These are phyloP conservation scores for Zygoascus hellenicus DNA, from an alignment of 1,139 yeast species.

Conservation along the genomic window DNA sequence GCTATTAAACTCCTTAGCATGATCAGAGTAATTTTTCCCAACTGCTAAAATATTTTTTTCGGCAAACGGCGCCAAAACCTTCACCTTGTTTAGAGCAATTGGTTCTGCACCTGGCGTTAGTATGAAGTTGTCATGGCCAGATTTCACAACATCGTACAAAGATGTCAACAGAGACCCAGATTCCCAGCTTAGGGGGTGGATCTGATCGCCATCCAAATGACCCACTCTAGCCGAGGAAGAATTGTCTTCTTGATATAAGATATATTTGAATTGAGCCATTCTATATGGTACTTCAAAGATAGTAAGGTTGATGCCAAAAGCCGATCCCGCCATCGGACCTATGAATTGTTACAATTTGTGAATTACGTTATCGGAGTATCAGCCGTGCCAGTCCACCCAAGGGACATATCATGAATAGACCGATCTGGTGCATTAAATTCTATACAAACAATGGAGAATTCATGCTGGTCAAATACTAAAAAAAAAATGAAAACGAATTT, in stretches of 20 bases:
- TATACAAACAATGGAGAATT: too few relatives aligned
- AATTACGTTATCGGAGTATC: too few relatives aligned
- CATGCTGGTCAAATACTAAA: too few relatives aligned
- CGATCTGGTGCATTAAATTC: too few relatives aligned
- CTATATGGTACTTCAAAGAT: background rate
- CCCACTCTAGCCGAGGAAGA: background rate
- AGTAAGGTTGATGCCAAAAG: background rate
- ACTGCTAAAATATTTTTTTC: background rate
- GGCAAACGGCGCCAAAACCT: constrained; percentile 3
- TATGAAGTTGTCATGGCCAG: background rate
- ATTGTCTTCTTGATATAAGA: background rate
- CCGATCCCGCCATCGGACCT: too few relatives aligned
- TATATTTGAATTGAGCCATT: background rate
- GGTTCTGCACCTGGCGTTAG: background rate
- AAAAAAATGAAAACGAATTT: too few relatives aligned
- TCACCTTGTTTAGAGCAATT: background rate
- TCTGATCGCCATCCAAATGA: background rate
- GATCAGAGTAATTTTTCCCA: constrained; percentile 8
- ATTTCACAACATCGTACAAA: constrained; percentile 1
- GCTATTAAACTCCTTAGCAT: constrained; percentile 9
- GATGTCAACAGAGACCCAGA: background rate
- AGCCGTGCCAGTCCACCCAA: too few relatives aligned
- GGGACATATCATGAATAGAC: too few relatives aligned
- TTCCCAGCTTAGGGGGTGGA: constrained; percentile 1
- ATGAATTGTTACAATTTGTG: too few relatives aligned